These are phyloP conservation scores for Cutaneotrichosporon sp. DNA, from an alignment of 1,284 basidiomycete genomes.

Conservation along the genomic window DNA sequence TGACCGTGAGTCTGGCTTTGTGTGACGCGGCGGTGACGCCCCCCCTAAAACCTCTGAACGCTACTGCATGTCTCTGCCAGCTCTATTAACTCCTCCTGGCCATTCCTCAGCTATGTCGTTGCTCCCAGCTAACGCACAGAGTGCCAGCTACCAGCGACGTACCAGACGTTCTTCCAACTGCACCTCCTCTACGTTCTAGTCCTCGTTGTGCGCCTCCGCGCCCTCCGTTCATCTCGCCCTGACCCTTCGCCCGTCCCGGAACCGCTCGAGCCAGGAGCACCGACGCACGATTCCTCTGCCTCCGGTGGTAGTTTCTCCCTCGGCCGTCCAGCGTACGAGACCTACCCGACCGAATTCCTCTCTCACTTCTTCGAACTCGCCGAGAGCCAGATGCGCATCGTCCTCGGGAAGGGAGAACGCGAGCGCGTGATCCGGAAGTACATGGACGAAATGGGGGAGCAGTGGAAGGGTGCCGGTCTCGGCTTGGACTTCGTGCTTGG, in stretches of 20 bases:
- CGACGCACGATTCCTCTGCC: conserved; percentile 2
- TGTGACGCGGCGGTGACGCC: no score
- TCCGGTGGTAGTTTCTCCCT: conserved; percentile 7
- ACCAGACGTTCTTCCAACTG: conserved; percentile 96
- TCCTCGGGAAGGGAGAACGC: conserved; percentile 66
- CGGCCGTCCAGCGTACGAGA: conserved; percentile 31
- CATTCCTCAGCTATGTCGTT: no score
- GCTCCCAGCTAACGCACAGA: conserved; percentile 52
- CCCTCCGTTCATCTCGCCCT: conserved; percentile 57
- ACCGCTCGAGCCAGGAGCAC: conserved; percentile 23
- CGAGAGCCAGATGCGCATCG: conserved; percentile 79
- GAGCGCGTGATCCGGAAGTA: conserved; percentile 78
- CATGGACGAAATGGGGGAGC: conserved; percentile 83
- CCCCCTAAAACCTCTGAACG: no score
- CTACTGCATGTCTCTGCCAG: no score
- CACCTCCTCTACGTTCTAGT: conserved; percentile 92
- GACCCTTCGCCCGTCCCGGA: conserved; percentile 50
- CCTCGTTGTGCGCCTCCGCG: conserved; percentile 78
- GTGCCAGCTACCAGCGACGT: conserved; percentile 83
- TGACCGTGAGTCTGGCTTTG: conserved; percentile 33
- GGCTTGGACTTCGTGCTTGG: conserved; percentile 66
- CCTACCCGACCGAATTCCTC: conserved; percentile 59
- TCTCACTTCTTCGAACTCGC: conserved; percentile 96
- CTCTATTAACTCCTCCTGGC: no score
- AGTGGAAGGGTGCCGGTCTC: conserved; percentile 80